These are phyloP conservation scores for Spongospora subterranea DNA, from an alignment of 208 protist species.

Conservation along the genomic window DNA sequence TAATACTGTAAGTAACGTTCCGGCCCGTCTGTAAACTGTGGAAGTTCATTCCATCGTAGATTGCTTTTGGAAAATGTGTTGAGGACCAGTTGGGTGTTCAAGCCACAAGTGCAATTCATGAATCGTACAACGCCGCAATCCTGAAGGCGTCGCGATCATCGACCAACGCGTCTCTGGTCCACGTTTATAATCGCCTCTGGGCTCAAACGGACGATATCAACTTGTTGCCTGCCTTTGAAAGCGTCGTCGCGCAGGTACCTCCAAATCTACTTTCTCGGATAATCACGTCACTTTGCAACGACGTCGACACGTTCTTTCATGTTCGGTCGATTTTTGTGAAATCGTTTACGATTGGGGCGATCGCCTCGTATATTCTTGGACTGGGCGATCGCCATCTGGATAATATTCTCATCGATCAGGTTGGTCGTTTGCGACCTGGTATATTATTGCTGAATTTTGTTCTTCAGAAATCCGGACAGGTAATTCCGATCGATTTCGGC, in stretches of 20 bases:
- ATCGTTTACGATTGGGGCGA: constrained; percentile 59
- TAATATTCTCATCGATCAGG: constrained; percentile 70
- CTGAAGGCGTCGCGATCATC: not conserved
- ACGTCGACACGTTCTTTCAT: not conserved
- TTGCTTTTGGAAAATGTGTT: not conserved
- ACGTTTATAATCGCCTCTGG: not conserved
- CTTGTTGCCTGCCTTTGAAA: not conserved
- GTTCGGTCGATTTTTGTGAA: not conserved
- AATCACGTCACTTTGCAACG: not conserved
- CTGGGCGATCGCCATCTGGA: constrained; percentile 70
- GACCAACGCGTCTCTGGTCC: not conserved
- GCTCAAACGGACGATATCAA: not conserved
- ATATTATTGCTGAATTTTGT: not conserved
- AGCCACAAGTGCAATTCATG: not conserved
- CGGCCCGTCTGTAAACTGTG: not conserved
- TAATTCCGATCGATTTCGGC: constrained; percentile 71
- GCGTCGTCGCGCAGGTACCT: not conserved
- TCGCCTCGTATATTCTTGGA: constrained; percentile 68
- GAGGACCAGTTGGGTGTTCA: not conserved
- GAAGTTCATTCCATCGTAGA: not conserved
- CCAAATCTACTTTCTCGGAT: not conserved
- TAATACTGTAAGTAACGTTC: constrained; percentile 14
- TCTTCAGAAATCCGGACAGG: constrained; percentile 53
- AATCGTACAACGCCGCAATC: not conserved
- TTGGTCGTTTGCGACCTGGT: not conserved